These are phyloP conservation scores for Pharnaceum exiguum DNA, from an alignment of 148 eudicot genomes.

Conservation along the genomic window DNA sequence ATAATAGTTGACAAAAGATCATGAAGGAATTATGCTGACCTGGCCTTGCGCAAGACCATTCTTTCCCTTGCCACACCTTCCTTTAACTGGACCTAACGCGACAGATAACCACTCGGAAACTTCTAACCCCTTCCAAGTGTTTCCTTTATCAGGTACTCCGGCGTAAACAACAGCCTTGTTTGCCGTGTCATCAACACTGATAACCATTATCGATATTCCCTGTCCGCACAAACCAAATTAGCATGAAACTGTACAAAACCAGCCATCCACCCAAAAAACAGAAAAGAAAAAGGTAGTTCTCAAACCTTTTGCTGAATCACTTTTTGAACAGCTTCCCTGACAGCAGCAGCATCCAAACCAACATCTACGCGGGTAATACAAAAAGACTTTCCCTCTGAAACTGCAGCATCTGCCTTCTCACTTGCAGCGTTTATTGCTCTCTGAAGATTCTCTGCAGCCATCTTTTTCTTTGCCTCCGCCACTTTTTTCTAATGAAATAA, in stretches of 20 bases:
- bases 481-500: constrained; percentile 53
- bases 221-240: constrained; percentile 24
- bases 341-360: constrained; percentile 71
- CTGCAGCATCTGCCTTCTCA: constrained; percentile 67
- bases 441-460: constrained; percentile 69
- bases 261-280: neutral
- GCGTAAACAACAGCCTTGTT: constrained; percentile 89
- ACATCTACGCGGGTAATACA: constrained; percentile 67
- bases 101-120: constrained; percentile 73
- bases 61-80: constrained; percentile 84
- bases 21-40: constrained; percentile 37
- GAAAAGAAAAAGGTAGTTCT: neutral
- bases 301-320: constrained; percentile 80
- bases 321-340: constrained; percentile 79
- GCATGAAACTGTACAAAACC: neutral
- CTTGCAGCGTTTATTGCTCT: constrained; percentile 60
- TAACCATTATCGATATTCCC: constrained; percentile 78
- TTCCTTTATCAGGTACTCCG: constrained; percentile 75
- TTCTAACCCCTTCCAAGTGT: constrained; percentile 64
- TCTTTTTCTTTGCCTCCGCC: constrained; percentile 60
- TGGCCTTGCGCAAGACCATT: constrained; percentile 89
- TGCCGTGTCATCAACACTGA: constrained; percentile 65
- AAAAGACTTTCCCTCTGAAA: constrained; percentile 65
- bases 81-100: constrained; percentile 60
- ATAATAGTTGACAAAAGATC: neutral